These are phyloP conservation scores for Cardiosporidium cionae DNA, from an alignment of 169 alveolate genomes.

Conservation along the genomic window DNA sequence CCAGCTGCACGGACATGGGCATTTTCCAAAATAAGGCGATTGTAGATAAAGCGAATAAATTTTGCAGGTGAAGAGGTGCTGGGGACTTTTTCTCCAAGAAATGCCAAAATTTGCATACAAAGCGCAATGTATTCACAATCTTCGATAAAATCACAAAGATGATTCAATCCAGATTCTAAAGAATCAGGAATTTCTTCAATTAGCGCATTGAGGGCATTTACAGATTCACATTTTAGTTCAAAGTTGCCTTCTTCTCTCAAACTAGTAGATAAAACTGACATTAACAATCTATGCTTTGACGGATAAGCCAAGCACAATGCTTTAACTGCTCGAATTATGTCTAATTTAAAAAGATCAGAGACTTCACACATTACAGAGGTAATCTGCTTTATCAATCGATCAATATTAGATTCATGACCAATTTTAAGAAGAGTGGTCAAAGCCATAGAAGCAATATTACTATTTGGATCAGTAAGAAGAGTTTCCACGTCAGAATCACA, in stretches of 20 bases:
- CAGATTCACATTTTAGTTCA: slow-evolving; percentile 75
- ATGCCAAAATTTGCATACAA: slow-evolving; percentile 47
- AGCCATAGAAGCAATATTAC: slow-evolving; percentile 85
- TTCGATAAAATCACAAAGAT: slow-evolving; percentile 92
- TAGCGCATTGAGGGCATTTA: slow-evolving; percentile 83
- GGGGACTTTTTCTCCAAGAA: slow-evolving; percentile 58
- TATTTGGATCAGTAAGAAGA: slow-evolving; percentile 77
- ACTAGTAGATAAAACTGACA: slow-evolving; percentile 77
- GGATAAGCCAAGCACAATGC: slow-evolving; percentile 85
- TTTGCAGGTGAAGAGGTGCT: slow-evolving; percentile 77
- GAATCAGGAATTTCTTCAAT: slow-evolving; percentile 50
- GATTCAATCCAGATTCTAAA: slow-evolving; percentile 70
- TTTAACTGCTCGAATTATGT: slow-evolving; percentile 81
- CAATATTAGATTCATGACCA: slow-evolving; percentile 87
- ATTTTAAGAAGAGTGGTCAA: slow-evolving; percentile 88
- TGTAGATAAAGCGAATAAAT: slow-evolving; percentile 89
- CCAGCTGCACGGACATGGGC: slow-evolving; percentile 94
- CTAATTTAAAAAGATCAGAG: slow-evolving; percentile 79
- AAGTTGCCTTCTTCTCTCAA: slow-evolving; percentile 82
- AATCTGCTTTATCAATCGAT: slow-evolving; percentile 79
- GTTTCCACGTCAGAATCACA: slow-evolving; percentile 80
- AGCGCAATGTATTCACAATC: slow-evolving; percentile 92
- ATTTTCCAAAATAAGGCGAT: slow-evolving; percentile 88
- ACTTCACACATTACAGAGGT: slow-evolving; percentile 58
- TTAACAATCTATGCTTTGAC: slow-evolving; percentile 73